Evolutionary conservation across 2,329 filamentous ascomycete genomes (phyloP), one percentile per base, ranked within the genome.

Genomic region (Cryoendolithus antarcticus): DNA sequence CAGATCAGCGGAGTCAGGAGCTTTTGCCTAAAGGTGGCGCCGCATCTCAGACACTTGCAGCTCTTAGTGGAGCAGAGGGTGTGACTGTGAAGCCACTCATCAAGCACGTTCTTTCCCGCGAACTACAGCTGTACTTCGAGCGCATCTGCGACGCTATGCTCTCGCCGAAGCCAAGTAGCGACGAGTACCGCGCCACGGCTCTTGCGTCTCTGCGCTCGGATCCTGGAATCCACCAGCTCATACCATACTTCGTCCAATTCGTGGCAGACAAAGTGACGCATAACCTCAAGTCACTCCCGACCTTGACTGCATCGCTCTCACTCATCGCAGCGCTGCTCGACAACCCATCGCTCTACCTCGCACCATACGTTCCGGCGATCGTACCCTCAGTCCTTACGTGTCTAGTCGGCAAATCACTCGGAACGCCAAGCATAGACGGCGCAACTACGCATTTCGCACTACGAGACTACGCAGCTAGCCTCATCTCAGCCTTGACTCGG

Each of bases 191-290:
- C 38, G 77, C 82, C 36, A 86, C 91, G 0, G 91, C 86, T 0
- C 72, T 95, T 28, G 81, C 84, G 38, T 93, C 85, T 19, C 75
- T 98, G 15, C 74, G 81, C 36, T 82, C 86, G 41, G 91, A 98
- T 55, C 86, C 91, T 0, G 89, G 89, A 30, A 74, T 96, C 30
- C 91, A 98, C 58, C 91, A 98, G 62, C 75, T 98, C 7, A 79
- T 94, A 21, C 91, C 91, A 0, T 98, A 98, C 63, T 95, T 96
- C 53, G 81, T 94, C 43, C 86, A 93, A 59, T 96, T 94, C 60
- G 82, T 96, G 53, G 81, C 86, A 12, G 89, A 95, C 59, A 91
- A 94, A 62, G 86, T 98, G 37, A 96, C 91, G 1, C 91, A 98
- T 60, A 82, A 80, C 49, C 73, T 94, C 48, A 88, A 93, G 62